Conservation (phyloP, 2,329 filamentous ascomycete genomes). For the Ophiognomonia clavigignenti-juglandacearum region DNA sequence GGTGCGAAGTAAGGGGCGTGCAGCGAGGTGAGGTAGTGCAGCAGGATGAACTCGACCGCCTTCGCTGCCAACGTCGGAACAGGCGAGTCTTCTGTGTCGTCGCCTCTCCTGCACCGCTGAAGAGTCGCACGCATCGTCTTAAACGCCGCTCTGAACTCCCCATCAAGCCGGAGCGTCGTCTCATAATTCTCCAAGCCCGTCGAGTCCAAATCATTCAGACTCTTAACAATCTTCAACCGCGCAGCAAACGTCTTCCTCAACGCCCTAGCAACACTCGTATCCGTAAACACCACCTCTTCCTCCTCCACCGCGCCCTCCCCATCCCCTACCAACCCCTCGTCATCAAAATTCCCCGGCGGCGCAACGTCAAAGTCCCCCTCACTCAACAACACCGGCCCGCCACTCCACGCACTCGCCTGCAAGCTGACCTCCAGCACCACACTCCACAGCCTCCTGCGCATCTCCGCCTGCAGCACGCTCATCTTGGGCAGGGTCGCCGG, state of each 20-base stretch:
- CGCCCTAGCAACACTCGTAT: neutral
- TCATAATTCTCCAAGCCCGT: neutral
- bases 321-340: neutral
- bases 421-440: neutral
- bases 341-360: neutral
- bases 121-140: too few species aligned
- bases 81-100: too few species aligned
- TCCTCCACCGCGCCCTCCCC: neutral
- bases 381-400: neutral
- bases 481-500: neutral
- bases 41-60: slow-evolving; percentile 36
- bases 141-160: too few species aligned
- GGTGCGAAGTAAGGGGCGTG: slow-evolving; percentile 46
- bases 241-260: neutral
- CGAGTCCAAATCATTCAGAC: neutral
- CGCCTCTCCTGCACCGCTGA: too few species aligned
- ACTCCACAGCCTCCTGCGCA: neutral
- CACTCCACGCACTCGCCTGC: neutral
- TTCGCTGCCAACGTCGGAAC: slow-evolving; percentile 37
- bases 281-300: too few species aligned
- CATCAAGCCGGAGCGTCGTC: neutral
- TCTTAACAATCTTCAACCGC: neutral
- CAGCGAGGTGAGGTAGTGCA: slow-evolving; percentile 46
- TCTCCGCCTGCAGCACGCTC: neutral
- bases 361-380: neutral